Conservation (phyloP, 1,284 basidiomycete genomes). For the Leucoagaricus sp. region DNA sequence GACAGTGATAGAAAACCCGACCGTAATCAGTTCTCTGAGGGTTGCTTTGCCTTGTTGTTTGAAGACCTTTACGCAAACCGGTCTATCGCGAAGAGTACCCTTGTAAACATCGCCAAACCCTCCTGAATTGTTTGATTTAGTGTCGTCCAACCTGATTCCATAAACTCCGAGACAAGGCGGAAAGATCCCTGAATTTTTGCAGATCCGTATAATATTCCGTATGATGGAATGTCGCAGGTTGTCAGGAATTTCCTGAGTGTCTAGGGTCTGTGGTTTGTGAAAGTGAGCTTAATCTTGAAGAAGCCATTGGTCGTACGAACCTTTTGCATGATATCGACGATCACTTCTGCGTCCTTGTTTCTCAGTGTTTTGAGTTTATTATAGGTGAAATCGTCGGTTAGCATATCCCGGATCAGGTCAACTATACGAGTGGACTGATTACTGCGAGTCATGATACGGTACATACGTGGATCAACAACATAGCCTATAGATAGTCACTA, state of each 20-base stretch:
- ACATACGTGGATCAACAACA: no score
- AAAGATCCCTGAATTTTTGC: slow-evolving; percentile 1
- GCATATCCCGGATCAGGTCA: background rate
- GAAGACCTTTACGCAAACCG: slow-evolving; percentile 14
- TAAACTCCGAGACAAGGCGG: slow-evolving; percentile 7
- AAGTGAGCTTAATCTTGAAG: background rate
- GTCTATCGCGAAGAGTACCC: slow-evolving; percentile 1
- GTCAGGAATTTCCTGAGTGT: background rate
- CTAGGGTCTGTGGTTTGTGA: background rate
- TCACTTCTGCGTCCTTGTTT: background rate
- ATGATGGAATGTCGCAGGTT: background rate
- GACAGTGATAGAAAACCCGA: no score
- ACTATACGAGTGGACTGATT: no score
- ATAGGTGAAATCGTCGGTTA: background rate
- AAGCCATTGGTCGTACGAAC: background rate
- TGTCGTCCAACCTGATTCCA: background rate
- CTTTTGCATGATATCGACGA: background rate
- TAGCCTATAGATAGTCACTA: background rate
- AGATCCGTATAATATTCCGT: background rate
- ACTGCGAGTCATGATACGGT: no score
- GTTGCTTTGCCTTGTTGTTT: no score
- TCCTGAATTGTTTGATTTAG: background rate
- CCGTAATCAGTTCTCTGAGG: no score
- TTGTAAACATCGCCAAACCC: slow-evolving; percentile 12
- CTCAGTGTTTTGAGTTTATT: background rate